These are phyloP conservation scores for Butyriboletus loyo DNA, from an alignment of 768 basidiomycete species.

Conservation along the genomic window DNA sequence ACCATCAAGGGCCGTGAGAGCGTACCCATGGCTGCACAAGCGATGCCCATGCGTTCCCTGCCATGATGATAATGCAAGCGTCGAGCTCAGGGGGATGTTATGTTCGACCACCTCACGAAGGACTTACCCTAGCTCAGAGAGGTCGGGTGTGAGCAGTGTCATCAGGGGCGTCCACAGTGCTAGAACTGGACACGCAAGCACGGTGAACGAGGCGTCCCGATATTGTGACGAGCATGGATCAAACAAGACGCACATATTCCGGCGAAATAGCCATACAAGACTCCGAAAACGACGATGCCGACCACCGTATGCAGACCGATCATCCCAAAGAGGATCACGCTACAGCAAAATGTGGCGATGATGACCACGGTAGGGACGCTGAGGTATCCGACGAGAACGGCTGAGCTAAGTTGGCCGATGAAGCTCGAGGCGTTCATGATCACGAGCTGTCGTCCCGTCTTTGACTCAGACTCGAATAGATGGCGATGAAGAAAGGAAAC, in stretches of 20 bases:
- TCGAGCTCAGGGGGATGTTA: not conserved
- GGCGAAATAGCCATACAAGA: conserved; percentile 52
- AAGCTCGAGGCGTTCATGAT: conserved; percentile 56
- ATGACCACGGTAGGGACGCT: conserved; percentile 39
- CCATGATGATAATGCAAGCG: not conserved
- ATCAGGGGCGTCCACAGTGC: conserved; percentile 43
- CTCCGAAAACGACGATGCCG: conserved; percentile 41
- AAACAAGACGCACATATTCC: conserved; percentile 38
- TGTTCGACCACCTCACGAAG: too few species aligned
- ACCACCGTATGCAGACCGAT: conserved; percentile 40
- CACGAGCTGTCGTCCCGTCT: conserved; percentile 37
- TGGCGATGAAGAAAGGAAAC: conserved; percentile 4
- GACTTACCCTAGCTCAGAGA: conserved; percentile 51
- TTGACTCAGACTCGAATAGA: not conserved
- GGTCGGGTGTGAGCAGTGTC: conserved; percentile 41
- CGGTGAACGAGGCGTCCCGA: not conserved
- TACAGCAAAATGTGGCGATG: conserved; percentile 38
- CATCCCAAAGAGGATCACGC: conserved; percentile 44
- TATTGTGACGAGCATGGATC: not conserved
- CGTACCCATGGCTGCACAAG: conserved; percentile 46
- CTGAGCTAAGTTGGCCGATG: conserved; percentile 52
- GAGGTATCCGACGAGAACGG: conserved; percentile 40
- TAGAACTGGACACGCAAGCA: conserved; percentile 31
- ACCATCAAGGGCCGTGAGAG: not conserved
- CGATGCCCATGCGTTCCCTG: conserved; percentile 47